Percentiles rank a stretch among this genome's conserved stretches.
These are phyloP conservation scores for Spathaspora gorwiae DNA, from an alignment of 805 yeast species.

Conservation along the genomic window DNA sequence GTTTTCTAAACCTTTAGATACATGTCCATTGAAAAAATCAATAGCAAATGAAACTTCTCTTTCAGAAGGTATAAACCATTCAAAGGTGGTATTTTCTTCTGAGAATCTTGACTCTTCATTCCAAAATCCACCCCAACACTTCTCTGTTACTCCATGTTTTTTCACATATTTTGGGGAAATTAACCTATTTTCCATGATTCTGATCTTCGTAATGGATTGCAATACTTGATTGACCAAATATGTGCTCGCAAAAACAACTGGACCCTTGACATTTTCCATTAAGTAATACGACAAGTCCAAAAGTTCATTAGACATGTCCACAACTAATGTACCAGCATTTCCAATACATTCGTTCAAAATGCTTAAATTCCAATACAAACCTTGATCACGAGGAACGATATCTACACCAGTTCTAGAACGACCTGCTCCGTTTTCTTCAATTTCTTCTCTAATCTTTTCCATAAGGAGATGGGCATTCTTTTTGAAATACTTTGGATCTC, in stretches of 20 bases:
- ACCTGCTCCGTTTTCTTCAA: constrained; percentile 80
- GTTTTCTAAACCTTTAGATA: constrained; percentile 38
- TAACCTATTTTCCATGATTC: constrained; percentile 51
- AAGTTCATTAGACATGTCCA: constrained; percentile 44
- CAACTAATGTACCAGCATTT: constrained; percentile 53
- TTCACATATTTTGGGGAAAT: constrained; percentile 43
- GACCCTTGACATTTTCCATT: constrained; percentile 54
- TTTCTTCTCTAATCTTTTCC: constrained; percentile 56
- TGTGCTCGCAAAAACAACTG: constrained; percentile 57
- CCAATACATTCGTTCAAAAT: constrained; percentile 68
- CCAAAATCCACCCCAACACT: constrained; percentile 75
- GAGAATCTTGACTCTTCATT: constrained; percentile 49
- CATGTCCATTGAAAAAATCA: constrained; percentile 48
- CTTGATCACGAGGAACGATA: constrained; percentile 71
- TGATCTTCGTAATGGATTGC: constrained; percentile 57
- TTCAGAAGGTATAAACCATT: constrained; percentile 71
- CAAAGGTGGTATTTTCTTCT: constrained; percentile 46
- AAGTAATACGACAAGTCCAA: constrained; percentile 41
- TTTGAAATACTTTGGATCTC: constrained; percentile 50
- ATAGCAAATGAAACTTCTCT: constrained; percentile 59
- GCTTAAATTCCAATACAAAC: constrained; percentile 64
- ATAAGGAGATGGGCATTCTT: constrained; percentile 42
- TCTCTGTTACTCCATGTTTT: constrained; percentile 38
- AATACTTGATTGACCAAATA: constrained; percentile 65
- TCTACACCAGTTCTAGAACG: constrained; percentile 60